Evolutionary conservation across 2,329 filamentous ascomycete genomes (phyloP).

Genomic region (Colletotrichum magnum): DNA sequence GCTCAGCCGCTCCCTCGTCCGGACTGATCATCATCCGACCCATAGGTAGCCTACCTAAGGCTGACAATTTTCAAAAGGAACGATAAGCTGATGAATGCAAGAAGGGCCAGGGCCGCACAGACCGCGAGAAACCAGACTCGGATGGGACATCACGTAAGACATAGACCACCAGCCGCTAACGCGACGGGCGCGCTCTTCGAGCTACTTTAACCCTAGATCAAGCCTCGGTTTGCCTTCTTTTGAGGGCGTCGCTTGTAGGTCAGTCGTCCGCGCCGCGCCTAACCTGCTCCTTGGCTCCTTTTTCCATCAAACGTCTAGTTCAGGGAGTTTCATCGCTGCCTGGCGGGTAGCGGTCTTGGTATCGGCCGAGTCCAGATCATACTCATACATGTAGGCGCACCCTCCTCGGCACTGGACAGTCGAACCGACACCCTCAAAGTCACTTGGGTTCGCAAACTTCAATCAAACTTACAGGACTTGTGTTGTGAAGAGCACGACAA

Average conservation of each 20-base stretch:
- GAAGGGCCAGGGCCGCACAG: neutral
- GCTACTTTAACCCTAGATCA: neutral
- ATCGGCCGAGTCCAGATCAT: neutral
- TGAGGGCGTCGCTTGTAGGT: neutral
- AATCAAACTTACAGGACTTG: neutral
- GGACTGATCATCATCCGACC: conserved; percentile 9
- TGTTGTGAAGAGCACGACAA: neutral
- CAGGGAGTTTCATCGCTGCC: neutral
- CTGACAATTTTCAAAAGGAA: neutral
- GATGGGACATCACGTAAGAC: conserved; percentile 7
- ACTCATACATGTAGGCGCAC: neutral
- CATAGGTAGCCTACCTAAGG: neutral
- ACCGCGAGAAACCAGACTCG: neutral
- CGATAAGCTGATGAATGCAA: neutral
- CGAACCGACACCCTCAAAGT: neutral
- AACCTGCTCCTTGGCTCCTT: neutral
- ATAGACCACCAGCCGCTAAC: neutral
- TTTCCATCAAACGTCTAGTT: neutral
- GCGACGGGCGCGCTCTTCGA: neutral
- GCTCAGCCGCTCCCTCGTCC: neutral
- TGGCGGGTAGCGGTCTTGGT: neutral
- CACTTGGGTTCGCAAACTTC: neutral
- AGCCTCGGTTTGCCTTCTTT: neutral
- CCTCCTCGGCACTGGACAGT: neutral
- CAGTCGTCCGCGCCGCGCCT: neutral